phyloP scores from a whole-genome alignment of 139 green algal species.

The Chlorella sp. region DNA sequence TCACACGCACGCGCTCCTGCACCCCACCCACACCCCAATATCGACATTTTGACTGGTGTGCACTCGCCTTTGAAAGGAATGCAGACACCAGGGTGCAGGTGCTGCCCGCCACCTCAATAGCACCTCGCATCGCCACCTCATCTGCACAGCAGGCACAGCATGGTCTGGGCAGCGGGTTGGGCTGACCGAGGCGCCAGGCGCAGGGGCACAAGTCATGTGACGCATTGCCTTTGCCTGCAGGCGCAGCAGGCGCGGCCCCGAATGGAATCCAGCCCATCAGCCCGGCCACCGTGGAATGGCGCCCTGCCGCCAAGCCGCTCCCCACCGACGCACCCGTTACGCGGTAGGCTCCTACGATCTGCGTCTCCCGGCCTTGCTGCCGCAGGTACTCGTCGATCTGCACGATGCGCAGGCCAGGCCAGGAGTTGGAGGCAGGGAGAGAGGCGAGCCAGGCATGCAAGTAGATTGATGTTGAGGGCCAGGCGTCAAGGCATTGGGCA shows the following conservation, averaged over 20 bases:
- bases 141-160: neutral
- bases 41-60: no score
- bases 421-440: neutral
- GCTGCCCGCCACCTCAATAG: slow-evolving; percentile 50
- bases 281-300: no score
- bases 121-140: slow-evolving; percentile 44
- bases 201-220: no score
- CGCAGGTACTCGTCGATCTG: slow-evolving; percentile 45
- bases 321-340: slow-evolving; percentile 73
- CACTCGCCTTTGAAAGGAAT: slow-evolving; percentile 75
- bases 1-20: no score
- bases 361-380: slow-evolving; percentile 45
- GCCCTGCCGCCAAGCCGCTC: no score
- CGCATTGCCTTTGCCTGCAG: no score
- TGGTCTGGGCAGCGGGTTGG: no score
- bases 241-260: neutral
- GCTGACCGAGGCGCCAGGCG: no score
- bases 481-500: no score
- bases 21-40: no score
- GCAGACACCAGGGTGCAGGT: slow-evolving; percentile 71
- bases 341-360: slow-evolving; percentile 81
- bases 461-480: no score
- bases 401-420: neutral
- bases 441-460: neutral
- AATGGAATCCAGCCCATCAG: neutral